Base-by-base conservation (phyloP, 768 basidiomycete species). In the Boletus rubroflammeus region DNA sequence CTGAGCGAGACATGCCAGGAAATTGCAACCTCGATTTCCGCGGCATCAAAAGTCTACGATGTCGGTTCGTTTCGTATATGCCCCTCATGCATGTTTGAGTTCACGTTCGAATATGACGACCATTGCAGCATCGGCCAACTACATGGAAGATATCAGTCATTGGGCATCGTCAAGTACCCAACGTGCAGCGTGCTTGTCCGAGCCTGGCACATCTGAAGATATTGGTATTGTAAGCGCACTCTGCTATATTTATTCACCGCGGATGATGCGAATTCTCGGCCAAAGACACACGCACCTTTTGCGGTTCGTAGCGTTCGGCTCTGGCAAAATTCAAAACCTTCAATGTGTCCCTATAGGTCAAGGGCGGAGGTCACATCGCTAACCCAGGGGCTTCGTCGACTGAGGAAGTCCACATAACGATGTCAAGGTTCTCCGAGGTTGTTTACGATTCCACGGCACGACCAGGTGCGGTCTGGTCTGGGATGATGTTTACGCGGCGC, bases 321-420 rank as follows among this genome's bases (percentile, higher is more conserved):
- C 9, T 17, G 32, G 15, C 13, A 1, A 26, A 25, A 1, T n/a
- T 8, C 7, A 15, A 1, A 31, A 8, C 6, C 11, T 21, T 34
- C 26, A 2, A 25, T 13, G 21, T n/a, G 0, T 29, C 10, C 25
- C 11, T 26, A 39, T 6, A 84, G 83, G 73, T 86, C 28, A 85
- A 84, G 65, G 78, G 82, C 26, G 82, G 83, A 8, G 84, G 84
- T 0, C 84, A 86, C 57, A 50, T 77, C 0, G 53, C 73, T 0
- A 85, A 85, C 56, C 78, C 74, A 0, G 78, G 78, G 0, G 83
- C 83, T 54, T 82, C 82, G 0, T 85, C 84, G 0, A 85, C 84
- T 0, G 45, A 61, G 0, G 84, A 82, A 9, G 76, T 86, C 4
- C 81, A 81, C 8, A 83, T 86, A 29, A 62, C 80, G 19, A 80